These are phyloP conservation scores for Candida taoyuanica DNA, from an alignment of 805 yeast genomes.

Conservation along the genomic window DNA sequence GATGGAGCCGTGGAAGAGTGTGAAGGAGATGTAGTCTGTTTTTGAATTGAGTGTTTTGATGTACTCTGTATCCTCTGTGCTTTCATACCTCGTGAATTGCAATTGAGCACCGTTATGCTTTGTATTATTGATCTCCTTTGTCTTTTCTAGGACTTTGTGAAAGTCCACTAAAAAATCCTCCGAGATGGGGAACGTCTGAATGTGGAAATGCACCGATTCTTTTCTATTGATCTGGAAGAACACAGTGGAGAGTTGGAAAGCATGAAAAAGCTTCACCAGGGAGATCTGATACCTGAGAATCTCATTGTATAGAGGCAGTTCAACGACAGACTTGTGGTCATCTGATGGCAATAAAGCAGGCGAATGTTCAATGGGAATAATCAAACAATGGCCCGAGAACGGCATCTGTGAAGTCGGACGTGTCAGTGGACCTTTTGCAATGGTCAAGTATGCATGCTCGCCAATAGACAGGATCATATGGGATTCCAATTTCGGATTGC, in stretches of 20 bases:
- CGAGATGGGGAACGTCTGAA: constrained; percentile 72
- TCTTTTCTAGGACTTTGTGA: constrained; percentile 41
- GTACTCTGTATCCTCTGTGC: constrained; percentile 26
- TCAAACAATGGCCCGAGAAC: constrained; percentile 77
- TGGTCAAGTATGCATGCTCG: constrained; percentile 57
- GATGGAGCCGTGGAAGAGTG: constrained; percentile 31
- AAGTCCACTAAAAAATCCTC: constrained; percentile 40
- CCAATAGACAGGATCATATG: constrained; percentile 82
- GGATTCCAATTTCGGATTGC: constrained; percentile 70
- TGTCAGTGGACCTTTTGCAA: constrained; percentile 84
- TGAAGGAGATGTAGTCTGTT: constrained; percentile 28
- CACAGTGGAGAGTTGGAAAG: constrained; percentile 46
- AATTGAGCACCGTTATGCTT: constrained; percentile 41
- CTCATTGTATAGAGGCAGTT: constrained; percentile 40
- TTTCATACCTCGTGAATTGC: constrained; percentile 34
- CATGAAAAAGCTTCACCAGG: constrained; percentile 41
- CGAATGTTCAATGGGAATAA: constrained; percentile 74
- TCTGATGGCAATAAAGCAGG: constrained; percentile 36
- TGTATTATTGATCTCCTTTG: constrained; percentile 42
- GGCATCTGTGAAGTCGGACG: constrained; percentile 42
- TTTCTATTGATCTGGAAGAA: constrained; percentile 66
- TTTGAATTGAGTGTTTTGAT: constrained; percentile 26
- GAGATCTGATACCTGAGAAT: constrained; percentile 42
- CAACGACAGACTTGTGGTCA: constrained; percentile 19
- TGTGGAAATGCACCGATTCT: constrained; percentile 68